These are phyloP conservation scores for Ogataea pignaliae DNA, from an alignment of 805 yeast species.

Conservation along the genomic window DNA sequence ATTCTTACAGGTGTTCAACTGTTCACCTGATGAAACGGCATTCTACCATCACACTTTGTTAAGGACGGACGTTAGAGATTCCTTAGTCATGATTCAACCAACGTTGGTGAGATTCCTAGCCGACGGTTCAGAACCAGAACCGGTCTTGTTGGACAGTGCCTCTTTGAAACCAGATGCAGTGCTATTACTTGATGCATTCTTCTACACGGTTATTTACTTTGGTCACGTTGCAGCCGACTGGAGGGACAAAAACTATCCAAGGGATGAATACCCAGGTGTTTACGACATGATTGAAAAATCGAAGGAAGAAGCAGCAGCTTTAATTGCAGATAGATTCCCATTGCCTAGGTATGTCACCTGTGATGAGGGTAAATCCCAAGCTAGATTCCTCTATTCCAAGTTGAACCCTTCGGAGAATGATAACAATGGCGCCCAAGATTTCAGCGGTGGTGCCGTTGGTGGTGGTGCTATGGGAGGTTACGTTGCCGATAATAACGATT, in stretches of 20 bases:
- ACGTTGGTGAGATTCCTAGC: constrained; percentile 82
- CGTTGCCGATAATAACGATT: constrained; percentile 34
- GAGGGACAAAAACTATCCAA: constrained; percentile 94
- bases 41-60: constrained; percentile 90
- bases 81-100: constrained; percentile 97
- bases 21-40: constrained; percentile 98
- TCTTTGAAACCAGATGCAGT: constrained; percentile 88
- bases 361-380: constrained; percentile 98
- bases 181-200: constrained; percentile 87
- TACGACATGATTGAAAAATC: constrained; percentile 85
- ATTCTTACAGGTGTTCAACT: constrained; percentile 91
- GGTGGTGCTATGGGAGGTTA: constrained; percentile 38
- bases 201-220: constrained; percentile 92
- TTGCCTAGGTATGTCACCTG: constrained; percentile 96
- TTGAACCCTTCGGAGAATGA: constrained; percentile 88
- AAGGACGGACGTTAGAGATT: constrained; percentile 88
- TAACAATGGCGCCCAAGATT: constrained; percentile 30
- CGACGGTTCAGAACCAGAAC: constrained; percentile 77
- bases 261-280: constrained; percentile 85
- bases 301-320: constrained; percentile 84
- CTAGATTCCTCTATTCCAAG: constrained; percentile 91
- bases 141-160: constrained; percentile 89
- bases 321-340: constrained; percentile 92
- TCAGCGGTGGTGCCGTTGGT: constrained; percentile 41
- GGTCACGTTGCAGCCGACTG: constrained; percentile 94